These are phyloP conservation scores for Sclerotinia spermophila DNA, from an alignment of 2,329 filamentous ascomycete species.

Conservation along the genomic window DNA sequence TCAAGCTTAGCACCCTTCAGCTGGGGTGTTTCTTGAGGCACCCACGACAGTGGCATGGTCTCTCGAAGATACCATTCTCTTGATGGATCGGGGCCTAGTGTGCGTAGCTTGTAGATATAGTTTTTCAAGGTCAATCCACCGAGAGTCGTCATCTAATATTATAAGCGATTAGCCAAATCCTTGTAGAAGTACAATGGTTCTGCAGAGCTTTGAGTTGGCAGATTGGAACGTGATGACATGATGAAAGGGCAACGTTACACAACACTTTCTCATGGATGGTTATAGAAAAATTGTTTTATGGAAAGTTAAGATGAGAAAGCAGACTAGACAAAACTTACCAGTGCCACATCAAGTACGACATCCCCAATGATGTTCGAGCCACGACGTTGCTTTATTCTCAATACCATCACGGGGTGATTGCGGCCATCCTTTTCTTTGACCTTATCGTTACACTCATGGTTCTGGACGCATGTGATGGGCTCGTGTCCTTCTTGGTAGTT, in stretches of 20 bases:
- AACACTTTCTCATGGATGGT: too few relatives aligned
- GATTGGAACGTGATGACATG: too few relatives aligned
- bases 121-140: not conserved
- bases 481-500: not conserved
- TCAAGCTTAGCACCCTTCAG: not conserved
- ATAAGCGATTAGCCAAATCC: not conserved
- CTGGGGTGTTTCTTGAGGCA: not conserved
- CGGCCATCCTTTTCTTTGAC: slow-evolving; percentile 20
- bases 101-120: not conserved
- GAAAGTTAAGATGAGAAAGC: not conserved
- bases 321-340: slow-evolving; percentile 13
- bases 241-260: too few relatives aligned
- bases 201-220: not conserved
- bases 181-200: too few relatives aligned
- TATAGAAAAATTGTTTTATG: too few relatives aligned
- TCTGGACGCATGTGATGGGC: slow-evolving; percentile 17
- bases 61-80: not conserved
- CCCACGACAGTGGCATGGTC: not conserved
- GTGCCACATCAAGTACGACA: slow-evolving; percentile 22
- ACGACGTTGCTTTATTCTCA: slow-evolving; percentile 17
- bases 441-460: slow-evolving; percentile 1
- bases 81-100: not conserved
- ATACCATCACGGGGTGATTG: slow-evolving; percentile 22
- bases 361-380: slow-evolving; percentile 19
- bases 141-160: not conserved